These are phyloP conservation scores for Delonix regia DNA, from an alignment of 306 rosid genomes.

Conservation along the genomic window DNA sequence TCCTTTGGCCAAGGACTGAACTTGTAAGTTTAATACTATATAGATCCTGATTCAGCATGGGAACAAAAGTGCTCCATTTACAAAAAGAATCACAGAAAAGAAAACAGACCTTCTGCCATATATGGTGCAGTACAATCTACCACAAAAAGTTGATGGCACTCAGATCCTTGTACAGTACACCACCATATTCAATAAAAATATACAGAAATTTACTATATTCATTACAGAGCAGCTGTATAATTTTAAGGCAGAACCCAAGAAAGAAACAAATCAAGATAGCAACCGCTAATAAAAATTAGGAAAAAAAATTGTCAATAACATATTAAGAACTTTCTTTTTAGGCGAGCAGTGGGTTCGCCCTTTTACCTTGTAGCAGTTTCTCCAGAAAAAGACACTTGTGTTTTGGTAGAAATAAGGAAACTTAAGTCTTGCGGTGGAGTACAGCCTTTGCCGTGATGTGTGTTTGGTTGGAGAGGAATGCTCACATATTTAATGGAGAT, in stretches of 20 bases:
- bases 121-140: slow-evolving; percentile 83
- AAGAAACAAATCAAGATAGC: not conserved
- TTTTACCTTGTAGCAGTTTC: not conserved
- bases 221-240: slow-evolving; percentile 26
- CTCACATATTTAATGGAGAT: not conserved
- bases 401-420: not conserved
- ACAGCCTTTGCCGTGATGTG: not conserved
- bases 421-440: not conserved
- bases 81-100: slow-evolving; percentile 52
- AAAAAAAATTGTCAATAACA: not conserved
- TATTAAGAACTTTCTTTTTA: not conserved
- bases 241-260: not conserved
- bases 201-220: slow-evolving; percentile 15
- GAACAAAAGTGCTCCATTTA: slow-evolving; percentile 46
- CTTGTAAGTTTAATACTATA: slow-evolving; percentile 40
- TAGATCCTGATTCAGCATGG: slow-evolving; percentile 47
- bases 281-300: slow-evolving; percentile 10
- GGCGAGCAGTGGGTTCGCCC: not conserved
- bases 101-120: slow-evolving; percentile 90
- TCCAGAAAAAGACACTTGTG: not conserved
- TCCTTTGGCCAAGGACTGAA: no score
- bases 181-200: slow-evolving; percentile 7
- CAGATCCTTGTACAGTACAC: slow-evolving; percentile 65
- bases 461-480: not conserved
- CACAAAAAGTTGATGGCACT: slow-evolving; percentile 22